Percentiles rank a stretch among this genome's conserved stretches.
Conservation (phyloP, 352 stramenopile species). For the Peronospora farinosa region DNA sequence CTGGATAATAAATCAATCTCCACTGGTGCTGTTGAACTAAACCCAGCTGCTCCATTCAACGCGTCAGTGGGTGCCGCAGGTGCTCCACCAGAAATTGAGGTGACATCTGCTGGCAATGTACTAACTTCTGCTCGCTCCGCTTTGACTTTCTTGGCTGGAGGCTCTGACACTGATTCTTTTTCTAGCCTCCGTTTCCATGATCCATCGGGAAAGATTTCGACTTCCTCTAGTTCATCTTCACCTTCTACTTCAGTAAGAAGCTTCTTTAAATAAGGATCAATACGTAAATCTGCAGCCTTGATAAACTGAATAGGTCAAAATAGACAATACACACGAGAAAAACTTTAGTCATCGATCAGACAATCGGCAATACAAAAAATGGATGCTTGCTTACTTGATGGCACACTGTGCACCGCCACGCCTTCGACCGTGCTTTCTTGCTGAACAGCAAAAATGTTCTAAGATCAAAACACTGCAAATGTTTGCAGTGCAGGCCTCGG, state of each 20-base stretch:
- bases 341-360: slow-evolving; percentile 3
- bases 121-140: slow-evolving; percentile 26
- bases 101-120: slow-evolving; percentile 5
- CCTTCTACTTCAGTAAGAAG: slow-evolving; percentile 79
- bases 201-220: slow-evolving; percentile 86
- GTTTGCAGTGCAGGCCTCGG: slow-evolving; percentile 86
- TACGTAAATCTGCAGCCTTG: slow-evolving; percentile 78
- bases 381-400: slow-evolving; percentile 64
- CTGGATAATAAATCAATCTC: slow-evolving; percentile 74
- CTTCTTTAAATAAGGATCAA: slow-evolving; percentile 87
- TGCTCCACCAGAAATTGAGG: slow-evolving; percentile 10
- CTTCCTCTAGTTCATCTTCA: slow-evolving; percentile 82
- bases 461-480: slow-evolving; percentile 95
- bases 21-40: slow-evolving; percentile 33
- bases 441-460: slow-evolving; percentile 89
- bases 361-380: background rate
- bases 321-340: slow-evolving; percentile 2
- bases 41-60: slow-evolving; percentile 12
- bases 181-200: slow-evolving; percentile 64
- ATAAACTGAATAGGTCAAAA: slow-evolving; percentile 64
- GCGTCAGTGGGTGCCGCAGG: slow-evolving; percentile 6
- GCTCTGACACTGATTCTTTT: slow-evolving; percentile 38
- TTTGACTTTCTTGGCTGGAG: slow-evolving; percentile 56
- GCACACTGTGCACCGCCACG: slow-evolving; percentile 89
- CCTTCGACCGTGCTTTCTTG: slow-evolving; percentile 76